Conservation (phyloP, 176 grass and related monocot species). For the Triticum aestivum region IWGSC_CS_RefSeq_v2.1 NC_057811.1:486518263-486518762, state of each 20-base stretch:
- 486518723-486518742: conserved; percentile 20
- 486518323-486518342: conserved; percentile 94
- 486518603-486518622: conserved; percentile 73
- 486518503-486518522: conserved; percentile 76
- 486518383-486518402: conserved; percentile 21
- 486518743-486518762: conserved; percentile 47
- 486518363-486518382: conserved; percentile 79
- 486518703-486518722: conserved; percentile 8
- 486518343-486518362: conserved; percentile 97
- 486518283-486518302: not conserved
- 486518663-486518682: not conserved
- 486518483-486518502: conserved; percentile 69
- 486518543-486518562: conserved; percentile 85
- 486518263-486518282: conserved; percentile 10
- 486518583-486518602: conserved; percentile 74
- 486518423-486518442: not conserved
- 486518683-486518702: conserved; percentile 4
- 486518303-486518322: conserved; percentile 52
- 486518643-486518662: not conserved
- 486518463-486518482: conserved; percentile 82
- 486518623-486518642: conserved; percentile 5
- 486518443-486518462: conserved; percentile 97
- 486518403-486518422: conserved; percentile 21
- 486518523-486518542: conserved; percentile 80
- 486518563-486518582: conserved; percentile 92